Evolutionary conservation across 768 basidiomycete species (phyloP).

Genomic region (Pleurotus tuber-regium): DNA sequence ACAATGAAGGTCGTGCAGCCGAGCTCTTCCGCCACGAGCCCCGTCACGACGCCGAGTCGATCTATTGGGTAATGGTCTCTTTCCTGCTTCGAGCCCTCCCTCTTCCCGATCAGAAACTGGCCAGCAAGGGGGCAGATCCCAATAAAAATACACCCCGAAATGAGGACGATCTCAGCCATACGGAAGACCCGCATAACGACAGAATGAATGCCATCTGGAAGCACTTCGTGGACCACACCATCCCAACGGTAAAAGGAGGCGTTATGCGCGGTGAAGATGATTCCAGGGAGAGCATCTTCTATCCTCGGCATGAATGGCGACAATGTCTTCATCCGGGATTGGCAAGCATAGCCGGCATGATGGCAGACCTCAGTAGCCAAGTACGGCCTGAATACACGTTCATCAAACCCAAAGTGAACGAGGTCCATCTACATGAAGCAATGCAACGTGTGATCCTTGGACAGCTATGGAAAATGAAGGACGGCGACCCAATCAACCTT

Average conservation of each 20-base stretch:
- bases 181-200: not conserved
- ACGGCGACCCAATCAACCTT: too few relatives aligned
- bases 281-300: not conserved
- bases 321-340: conserved; percentile 1
- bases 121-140: too few relatives aligned
- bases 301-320: not conserved
- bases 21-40: not conserved
- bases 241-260: too few relatives aligned
- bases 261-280: not conserved
- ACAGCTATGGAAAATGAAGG: not conserved
- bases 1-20: too few relatives aligned
- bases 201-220: not conserved
- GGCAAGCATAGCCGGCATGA: not conserved
- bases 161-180: too few relatives aligned
- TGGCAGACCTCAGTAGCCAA: not conserved
- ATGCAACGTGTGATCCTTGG: conserved; percentile 8
- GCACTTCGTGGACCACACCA: not conserved
- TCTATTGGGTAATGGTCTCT: conserved; percentile 1
- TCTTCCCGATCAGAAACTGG: too few relatives aligned
- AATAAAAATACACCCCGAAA: too few relatives aligned
- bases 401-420: not conserved
- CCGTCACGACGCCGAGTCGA: conserved; percentile 8
- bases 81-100: conserved; percentile 3
- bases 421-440: conserved; percentile 9
- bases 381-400: not conserved